Evolutionary conservation across 106 monocot species (phyloP).

Genomic region (Ottelia alismoides): DNA sequence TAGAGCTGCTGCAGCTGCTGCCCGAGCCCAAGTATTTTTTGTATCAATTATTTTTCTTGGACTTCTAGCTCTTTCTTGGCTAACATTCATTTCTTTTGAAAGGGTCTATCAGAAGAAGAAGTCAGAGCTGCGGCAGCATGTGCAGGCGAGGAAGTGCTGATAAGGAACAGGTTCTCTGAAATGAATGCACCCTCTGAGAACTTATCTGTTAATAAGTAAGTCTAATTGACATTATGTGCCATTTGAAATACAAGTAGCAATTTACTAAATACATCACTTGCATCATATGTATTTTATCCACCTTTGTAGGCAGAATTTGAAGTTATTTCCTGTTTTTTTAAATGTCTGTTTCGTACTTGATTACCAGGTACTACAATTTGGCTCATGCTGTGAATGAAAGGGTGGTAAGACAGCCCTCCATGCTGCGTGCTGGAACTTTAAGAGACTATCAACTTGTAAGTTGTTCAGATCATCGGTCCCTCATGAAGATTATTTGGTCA

Average conservation of each 20-base stretch:
- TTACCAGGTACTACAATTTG: conserved; percentile 82
- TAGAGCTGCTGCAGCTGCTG: conserved; percentile 67
- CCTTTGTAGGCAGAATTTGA: too few relatives aligned
- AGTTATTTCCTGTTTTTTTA: too few relatives aligned
- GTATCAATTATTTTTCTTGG: too few relatives aligned
- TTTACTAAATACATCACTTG: too few relatives aligned
- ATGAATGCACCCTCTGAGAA: conserved; percentile 86
- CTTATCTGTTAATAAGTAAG: conserved; percentile 82
- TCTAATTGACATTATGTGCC: too few relatives aligned
- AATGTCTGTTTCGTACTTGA: too few relatives aligned
- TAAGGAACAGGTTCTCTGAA: conserved; percentile 88
- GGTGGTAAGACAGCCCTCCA: conserved; percentile 79
- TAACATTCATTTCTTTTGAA: conserved; percentile 7
- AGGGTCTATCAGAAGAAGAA: conserved; percentile 97
- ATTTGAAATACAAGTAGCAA: too few relatives aligned
- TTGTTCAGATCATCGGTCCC: conserved; percentile 1
- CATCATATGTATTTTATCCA: too few relatives aligned
- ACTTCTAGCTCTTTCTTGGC: too few relatives aligned
- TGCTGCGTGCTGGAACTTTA: conserved; percentile 82
- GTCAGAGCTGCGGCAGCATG: conserved; percentile 81
- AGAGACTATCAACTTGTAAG: conserved; percentile 95
- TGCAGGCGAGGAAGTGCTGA: conserved; percentile 90
- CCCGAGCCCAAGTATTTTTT: conserved; percentile 53
- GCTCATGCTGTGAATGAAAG: conserved; percentile 96
- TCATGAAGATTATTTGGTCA: neutral